Evolutionary conservation across 345 rosid species (phyloP).

Genomic region (Salix dunnii): DNA sequence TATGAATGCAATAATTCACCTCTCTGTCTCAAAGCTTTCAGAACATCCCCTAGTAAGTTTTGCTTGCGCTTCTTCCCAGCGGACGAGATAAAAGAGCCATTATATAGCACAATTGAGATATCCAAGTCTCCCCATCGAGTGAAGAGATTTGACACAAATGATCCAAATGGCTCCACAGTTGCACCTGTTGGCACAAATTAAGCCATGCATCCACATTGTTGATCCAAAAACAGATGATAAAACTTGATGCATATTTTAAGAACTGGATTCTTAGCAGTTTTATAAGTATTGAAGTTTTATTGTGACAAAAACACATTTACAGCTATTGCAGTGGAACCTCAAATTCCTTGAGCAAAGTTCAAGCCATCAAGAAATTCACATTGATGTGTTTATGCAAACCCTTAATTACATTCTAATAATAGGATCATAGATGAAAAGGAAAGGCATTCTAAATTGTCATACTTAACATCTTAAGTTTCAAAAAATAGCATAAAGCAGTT

Average conservation of each 20-base stretch:
- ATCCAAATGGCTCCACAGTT: slow-evolving; percentile 84
- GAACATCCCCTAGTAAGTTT: slow-evolving; percentile 50
- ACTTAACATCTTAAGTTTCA: background rate
- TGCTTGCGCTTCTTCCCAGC: slow-evolving; percentile 69
- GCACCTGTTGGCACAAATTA: slow-evolving; percentile 56
- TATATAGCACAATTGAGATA: slow-evolving; percentile 57
- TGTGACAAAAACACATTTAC: background rate
- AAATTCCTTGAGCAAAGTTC: background rate
- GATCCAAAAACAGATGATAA: background rate
- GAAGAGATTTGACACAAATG: slow-evolving; percentile 82
- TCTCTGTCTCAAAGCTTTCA: slow-evolving; percentile 49
- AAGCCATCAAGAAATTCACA: background rate
- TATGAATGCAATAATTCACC: slow-evolving; percentile 31
- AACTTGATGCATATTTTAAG: no score
- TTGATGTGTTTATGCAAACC: background rate
- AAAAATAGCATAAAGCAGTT: background rate
- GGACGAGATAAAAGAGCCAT: slow-evolving; percentile 52
- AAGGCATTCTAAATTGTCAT: background rate
- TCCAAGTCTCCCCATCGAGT: slow-evolving; percentile 78
- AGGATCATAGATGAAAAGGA: no score
- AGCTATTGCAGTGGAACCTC: background rate
- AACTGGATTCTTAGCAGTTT: background rate
- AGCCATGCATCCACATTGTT: background rate
- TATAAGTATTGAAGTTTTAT: background rate
- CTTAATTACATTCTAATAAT: background rate